Evolutionary conservation across 176 grass and related monocot genomes (phyloP), one percentile per base, ranked within the genome.

Genomic region (Puya raimondii): DNA sequence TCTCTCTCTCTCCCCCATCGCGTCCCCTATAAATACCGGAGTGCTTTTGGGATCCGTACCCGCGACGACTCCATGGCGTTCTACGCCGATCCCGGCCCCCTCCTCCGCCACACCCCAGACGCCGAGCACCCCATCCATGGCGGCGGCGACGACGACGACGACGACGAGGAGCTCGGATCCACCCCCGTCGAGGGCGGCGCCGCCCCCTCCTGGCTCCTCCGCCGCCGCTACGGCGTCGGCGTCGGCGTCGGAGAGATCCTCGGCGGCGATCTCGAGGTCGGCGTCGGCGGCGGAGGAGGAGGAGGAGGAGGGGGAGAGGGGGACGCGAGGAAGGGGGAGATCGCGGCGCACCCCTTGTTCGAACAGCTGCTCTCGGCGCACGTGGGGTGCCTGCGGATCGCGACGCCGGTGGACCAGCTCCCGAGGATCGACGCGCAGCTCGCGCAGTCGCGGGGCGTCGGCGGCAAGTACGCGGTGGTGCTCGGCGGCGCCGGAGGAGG

Each of bases 341-440:
- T 97, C 69, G 81, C 84, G 58, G 87, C 80, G 80, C 94, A 97
- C 76, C 94, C 94, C 48, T 80, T 97, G 79, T 97, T 90, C 79
- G 89, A 90, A 79, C 94, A 91, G 27, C 85, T 97, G 0, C 86
- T 97, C 10, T 71, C 91, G 76, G 94, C 94, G 47, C 94, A 97
- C 65, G 94, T 97, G 26, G 84, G 86, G 0, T 97, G 94, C 84
- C 85, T 97, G 20, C 81, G 94, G 71, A 86, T 97, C 53, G 94
- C 94, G 68, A 97, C 94, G 12, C 94, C 89, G 61, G 94, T 97
- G 13, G 94, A 97, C 82, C 94, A 97, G 83, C 84, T 97, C 14
- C 84, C 94, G 12, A 83, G 81, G 54, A 88, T 97, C 77, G 94
- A 97, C 86, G 86, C 86, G 54, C 94, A 97, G 77, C 85, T 97